A percentile compares a stretch with the other conserved stretches of the same genome.
Conservation (phyloP, 495 filamentous ascomycete species). For the Penicillium manginii region DNA sequence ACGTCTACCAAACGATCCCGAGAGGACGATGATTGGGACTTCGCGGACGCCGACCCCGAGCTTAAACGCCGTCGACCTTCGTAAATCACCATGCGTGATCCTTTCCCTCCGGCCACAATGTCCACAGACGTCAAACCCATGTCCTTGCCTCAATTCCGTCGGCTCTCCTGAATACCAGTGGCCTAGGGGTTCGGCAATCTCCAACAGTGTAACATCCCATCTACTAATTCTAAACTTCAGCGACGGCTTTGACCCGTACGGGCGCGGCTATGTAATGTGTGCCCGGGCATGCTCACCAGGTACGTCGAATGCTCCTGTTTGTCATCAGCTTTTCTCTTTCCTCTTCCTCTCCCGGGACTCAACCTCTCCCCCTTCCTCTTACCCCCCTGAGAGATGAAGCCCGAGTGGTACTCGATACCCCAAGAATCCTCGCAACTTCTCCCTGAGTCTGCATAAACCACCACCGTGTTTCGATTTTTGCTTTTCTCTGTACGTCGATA, state of each 20-base stretch:
- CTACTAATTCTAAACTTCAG: slow-evolving; percentile 1
- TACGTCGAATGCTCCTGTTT: neutral
- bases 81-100: neutral
- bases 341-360: neutral
- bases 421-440: neutral
- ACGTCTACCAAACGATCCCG: slow-evolving; percentile 35
- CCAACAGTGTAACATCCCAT: neutral
- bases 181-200: neutral
- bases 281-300: neutral
- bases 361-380: neutral
- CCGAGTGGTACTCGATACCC: neutral
- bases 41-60: slow-evolving; percentile 26
- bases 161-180: neutral
- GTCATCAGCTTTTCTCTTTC: neutral
- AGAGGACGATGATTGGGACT: slow-evolving; percentile 36
- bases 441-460: neutral
- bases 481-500: neutral
- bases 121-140: neutral
- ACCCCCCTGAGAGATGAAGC: neutral
- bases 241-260: neutral
- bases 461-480: neutral
- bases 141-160: neutral
- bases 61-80: slow-evolving; percentile 36
- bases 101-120: neutral
- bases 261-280: neutral